Conservation (phyloP, 148 eudicot species). For the Rhododendron kiyosumense region DNA sequence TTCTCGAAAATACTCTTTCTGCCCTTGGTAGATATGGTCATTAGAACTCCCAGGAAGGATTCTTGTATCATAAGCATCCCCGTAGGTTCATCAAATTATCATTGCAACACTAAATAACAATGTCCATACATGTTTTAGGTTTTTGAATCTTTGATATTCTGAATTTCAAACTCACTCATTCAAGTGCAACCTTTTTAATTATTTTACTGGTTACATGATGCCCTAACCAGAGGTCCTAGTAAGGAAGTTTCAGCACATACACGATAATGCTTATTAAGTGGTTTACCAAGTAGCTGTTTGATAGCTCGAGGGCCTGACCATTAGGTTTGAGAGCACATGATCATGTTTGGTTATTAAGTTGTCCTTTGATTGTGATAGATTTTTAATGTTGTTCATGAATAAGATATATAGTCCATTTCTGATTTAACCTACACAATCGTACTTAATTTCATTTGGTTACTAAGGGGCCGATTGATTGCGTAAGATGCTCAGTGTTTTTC, state of each 20-base stretch:
- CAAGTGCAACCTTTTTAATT: background rate
- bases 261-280: background rate
- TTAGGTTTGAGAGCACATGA: background rate
- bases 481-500: background rate
- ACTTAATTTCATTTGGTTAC: background rate
- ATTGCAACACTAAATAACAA: background rate
- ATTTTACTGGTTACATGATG: background rate
- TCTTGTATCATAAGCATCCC: background rate
- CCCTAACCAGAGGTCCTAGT: background rate
- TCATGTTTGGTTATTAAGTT: background rate
- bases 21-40: background rate
- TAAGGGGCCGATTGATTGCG: background rate
- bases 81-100: background rate
- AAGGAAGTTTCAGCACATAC: background rate
- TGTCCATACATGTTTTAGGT: background rate
- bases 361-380: background rate
- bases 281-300: background rate
- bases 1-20: background rate
- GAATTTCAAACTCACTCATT: background rate
- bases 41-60: background rate
- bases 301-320: background rate
- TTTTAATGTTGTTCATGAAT: background rate
- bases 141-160: background rate
- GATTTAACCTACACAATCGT: background rate
- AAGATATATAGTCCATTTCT: background rate